Evolutionary conservation across 2,329 filamentous ascomycete genomes (phyloP).

Genomic region (Fusarium staphyleae): DNA sequence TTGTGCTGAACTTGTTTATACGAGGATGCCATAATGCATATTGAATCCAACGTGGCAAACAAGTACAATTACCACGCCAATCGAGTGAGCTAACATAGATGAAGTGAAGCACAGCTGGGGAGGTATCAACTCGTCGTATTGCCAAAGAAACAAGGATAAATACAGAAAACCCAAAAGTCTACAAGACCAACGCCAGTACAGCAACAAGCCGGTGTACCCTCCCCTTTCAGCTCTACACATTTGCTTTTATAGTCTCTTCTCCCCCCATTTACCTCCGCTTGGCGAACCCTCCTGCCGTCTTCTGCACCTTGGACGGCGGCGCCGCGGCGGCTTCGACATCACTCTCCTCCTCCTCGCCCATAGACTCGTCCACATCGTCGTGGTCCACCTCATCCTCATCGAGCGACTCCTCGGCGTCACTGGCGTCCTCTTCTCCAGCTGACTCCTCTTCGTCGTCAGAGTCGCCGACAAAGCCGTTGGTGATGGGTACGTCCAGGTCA

Average conservation of each 20-base stretch:
- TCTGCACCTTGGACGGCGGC: conserved; percentile 54
- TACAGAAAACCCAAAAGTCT: conserved; percentile 40
- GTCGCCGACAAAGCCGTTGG: conserved; percentile 63
- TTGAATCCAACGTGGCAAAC: background rate
- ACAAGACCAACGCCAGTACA: conserved; percentile 41
- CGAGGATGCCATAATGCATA: background rate
- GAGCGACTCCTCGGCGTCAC: conserved; percentile 56
- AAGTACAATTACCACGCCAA: background rate
- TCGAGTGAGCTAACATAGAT: background rate
- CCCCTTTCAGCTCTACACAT: conserved; percentile 19
- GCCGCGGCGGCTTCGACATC: conserved; percentile 54
- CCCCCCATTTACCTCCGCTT: conserved; percentile 36
- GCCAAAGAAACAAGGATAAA: conserved; percentile 33
- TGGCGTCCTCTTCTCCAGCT: conserved; percentile 50
- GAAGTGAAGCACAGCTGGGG: conserved; percentile 6
- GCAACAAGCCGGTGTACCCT: conserved; percentile 24
- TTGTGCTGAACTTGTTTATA: background rate
- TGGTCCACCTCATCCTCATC: conserved; percentile 68
- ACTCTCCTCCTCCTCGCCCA: conserved; percentile 63
- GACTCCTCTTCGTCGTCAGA: conserved; percentile 66
- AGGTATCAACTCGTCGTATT: conserved; percentile 43
- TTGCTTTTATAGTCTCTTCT: conserved; percentile 13
- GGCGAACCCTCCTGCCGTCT: conserved; percentile 30
- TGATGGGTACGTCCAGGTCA: conserved; percentile 64
- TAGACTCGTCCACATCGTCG: conserved; percentile 62